A percentile compares a stretch with the other conserved stretches of the same genome.
These are phyloP conservation scores for Alectoria sarmentosa DNA, from an alignment of 495 filamentous ascomycete species.

Conservation along the genomic window DNA sequence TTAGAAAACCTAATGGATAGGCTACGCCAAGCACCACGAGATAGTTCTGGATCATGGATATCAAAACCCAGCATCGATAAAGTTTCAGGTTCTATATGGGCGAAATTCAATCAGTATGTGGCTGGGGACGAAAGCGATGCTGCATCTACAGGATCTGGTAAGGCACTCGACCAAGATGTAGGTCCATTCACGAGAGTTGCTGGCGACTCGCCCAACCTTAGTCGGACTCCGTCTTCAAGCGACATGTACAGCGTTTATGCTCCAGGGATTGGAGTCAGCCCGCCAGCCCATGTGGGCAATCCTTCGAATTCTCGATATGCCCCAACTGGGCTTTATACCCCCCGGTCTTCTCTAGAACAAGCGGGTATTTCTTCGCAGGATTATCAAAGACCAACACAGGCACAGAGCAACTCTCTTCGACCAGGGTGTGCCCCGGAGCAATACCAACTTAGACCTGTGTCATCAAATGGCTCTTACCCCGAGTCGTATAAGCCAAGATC, in stretches of 20 bases:
- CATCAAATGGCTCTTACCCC: slow-evolving; percentile 25
- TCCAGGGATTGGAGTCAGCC: slow-evolving; percentile 27
- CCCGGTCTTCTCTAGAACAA: slow-evolving; percentile 44
- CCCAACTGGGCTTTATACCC: slow-evolving; percentile 45
- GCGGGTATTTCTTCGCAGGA: slow-evolving; percentile 42
- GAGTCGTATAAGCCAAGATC: slow-evolving; percentile 28
- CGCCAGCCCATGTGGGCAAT: slow-evolving; percentile 37
- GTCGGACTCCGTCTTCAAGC: slow-evolving; percentile 65
- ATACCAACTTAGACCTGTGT: slow-evolving; percentile 20
- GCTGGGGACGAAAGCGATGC: slow-evolving; percentile 77
- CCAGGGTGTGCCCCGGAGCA: slow-evolving; percentile 14
- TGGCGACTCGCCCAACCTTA: slow-evolving; percentile 72
- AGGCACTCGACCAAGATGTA: slow-evolving; percentile 48
- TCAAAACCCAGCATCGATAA: slow-evolving; percentile 92
- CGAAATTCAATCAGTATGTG: slow-evolving; percentile 89
- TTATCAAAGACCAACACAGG: slow-evolving; percentile 35
- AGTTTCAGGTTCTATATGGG: slow-evolving; percentile 80
- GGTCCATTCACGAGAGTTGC: slow-evolving; percentile 79
- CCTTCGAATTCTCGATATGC: slow-evolving; percentile 53
- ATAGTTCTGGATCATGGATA: slow-evolving; percentile 67
- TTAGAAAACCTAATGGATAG: slow-evolving; percentile 80
- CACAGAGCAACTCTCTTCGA: slow-evolving; percentile 18
- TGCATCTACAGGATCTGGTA: slow-evolving; percentile 50
- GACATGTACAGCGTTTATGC: slow-evolving; percentile 66
- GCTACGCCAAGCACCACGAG: slow-evolving; percentile 74